phyloP scores from a whole-genome alignment of 192 early-diverging fungal species.

The Gryganskiella cystojenkinii region DNA sequence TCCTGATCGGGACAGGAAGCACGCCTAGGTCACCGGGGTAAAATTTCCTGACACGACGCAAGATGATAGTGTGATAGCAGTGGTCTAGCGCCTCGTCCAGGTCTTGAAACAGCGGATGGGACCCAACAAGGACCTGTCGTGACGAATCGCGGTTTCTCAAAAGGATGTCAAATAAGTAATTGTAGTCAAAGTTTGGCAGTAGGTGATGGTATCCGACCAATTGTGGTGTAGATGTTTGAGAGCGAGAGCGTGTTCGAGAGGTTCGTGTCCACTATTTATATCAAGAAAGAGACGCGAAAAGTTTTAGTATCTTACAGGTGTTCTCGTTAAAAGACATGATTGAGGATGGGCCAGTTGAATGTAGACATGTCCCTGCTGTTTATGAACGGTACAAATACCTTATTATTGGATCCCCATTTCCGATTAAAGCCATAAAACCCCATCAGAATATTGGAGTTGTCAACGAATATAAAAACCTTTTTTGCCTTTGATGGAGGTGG shows the following conservation, averaged over 20 bases:
- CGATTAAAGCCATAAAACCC: constrained; percentile 51
- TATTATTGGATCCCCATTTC: neutral
- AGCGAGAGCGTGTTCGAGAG: no score
- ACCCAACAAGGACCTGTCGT: constrained; percentile 55
- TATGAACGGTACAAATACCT: neutral
- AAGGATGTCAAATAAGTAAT: constrained; percentile 40
- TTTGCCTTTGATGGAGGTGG: neutral
- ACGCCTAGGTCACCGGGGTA: constrained; percentile 33
- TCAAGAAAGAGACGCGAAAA: no score
- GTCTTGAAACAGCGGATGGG: constrained; percentile 53
- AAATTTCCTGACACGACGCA: constrained; percentile 47
- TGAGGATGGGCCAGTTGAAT: no score
- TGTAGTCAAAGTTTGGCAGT: constrained; percentile 16
- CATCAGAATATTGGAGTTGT: constrained; percentile 59
- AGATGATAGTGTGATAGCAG: constrained; percentile 51
- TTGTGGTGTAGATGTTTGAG: no score
- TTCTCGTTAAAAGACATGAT: no score
- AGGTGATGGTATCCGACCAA: no score
- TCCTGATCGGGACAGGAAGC: constrained; percentile 19
- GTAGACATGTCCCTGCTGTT: neutral
- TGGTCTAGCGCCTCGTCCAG: constrained; percentile 46
- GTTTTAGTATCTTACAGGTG: no score
- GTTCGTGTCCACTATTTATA: no score
- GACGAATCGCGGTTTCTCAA: constrained; percentile 31
- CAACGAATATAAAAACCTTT: constrained; percentile 54